Conservation (phyloP, 1,284 basidiomycete species). For the Golubevia pallescens region DNA sequence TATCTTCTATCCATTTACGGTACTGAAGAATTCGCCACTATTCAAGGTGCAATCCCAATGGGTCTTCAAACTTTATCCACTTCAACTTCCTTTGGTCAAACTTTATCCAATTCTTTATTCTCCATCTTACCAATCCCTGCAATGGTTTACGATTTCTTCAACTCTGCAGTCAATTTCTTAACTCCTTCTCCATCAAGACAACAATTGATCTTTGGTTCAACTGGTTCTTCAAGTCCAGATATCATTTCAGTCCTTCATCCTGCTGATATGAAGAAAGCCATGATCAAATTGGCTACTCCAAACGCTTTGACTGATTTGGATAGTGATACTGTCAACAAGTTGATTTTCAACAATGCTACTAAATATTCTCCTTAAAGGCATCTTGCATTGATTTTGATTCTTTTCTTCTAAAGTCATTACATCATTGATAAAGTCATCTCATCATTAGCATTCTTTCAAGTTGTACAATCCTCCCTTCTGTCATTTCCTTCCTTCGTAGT, state of each 20-base stretch:
- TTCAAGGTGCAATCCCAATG: slow-evolving; percentile 5
- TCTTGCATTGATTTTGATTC: too few relatives aligned
- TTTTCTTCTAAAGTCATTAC: too few relatives aligned
- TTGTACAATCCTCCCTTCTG: too few relatives aligned
- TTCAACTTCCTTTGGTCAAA: not conserved
- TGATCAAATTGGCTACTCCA: slow-evolving; percentile 72
- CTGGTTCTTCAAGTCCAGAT: not conserved
- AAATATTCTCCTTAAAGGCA: slow-evolving; percentile 1
- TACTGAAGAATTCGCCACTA: slow-evolving; percentile 42
- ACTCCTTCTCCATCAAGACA: not conserved
- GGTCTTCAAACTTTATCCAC: not conserved
- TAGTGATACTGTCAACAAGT: slow-evolving; percentile 50
- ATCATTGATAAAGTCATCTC: too few relatives aligned
- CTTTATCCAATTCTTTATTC: slow-evolving; percentile 1
- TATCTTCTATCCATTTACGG: slow-evolving; percentile 76
- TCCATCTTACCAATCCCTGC: not conserved
- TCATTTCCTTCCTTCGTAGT: too few relatives aligned
- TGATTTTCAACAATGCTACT: slow-evolving; percentile 63
- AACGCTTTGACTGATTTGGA: slow-evolving; percentile 67
- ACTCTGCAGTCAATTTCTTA: not conserved
- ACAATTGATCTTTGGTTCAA: not conserved
- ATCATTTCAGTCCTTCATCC: slow-evolving; percentile 68
- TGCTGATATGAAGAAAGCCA: slow-evolving; percentile 75
- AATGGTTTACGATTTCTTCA: not conserved
- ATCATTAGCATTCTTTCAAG: too few relatives aligned